Conservation (phyloP, 1,139 yeast genomes). For the Geotrichum klebahnii region DNA sequence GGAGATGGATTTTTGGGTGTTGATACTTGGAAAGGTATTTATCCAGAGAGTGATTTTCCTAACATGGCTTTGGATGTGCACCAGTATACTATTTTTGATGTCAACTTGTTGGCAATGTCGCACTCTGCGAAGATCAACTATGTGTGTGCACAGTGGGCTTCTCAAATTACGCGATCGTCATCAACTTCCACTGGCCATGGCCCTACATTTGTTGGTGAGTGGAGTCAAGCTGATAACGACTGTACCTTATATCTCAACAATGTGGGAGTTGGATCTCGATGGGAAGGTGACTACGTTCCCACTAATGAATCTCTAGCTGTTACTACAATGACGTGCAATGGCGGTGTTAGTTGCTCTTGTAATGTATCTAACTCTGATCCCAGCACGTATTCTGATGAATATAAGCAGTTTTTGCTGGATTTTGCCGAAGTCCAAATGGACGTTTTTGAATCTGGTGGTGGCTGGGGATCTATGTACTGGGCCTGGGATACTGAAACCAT, state of each 20-base stretch:
- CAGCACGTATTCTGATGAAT: conserved; percentile 30
- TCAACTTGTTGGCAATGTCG: conserved; percentile 55
- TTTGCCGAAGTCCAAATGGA: conserved; percentile 40
- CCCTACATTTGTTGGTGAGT: conserved; percentile 71
- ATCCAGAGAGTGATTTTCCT: conserved; percentile 53
- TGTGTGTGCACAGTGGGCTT: conserved; percentile 47
- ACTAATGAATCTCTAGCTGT: conserved; percentile 25
- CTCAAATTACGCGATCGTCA: conserved; percentile 48
- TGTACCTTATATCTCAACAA: conserved; percentile 86
- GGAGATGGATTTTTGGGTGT: conserved; percentile 40
- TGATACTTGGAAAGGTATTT: conserved; percentile 36
- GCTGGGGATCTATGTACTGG: conserved; percentile 41
- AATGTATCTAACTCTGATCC: conserved; percentile 32
- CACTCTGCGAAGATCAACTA: conserved; percentile 41
- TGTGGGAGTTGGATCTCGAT: conserved; percentile 81
- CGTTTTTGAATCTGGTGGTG: conserved; percentile 35
- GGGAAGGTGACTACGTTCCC: conserved; percentile 50
- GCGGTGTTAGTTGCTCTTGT: conserved; percentile 34
- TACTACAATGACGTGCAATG: conserved; percentile 32
- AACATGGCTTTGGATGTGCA: conserved; percentile 61
- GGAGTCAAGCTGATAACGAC: conserved; percentile 90
- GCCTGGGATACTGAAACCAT: conserved; percentile 39
- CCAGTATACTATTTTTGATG: conserved; percentile 60
- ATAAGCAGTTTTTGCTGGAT: conserved; percentile 33
- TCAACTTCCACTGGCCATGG: conserved; percentile 55